Base-by-base conservation (phyloP, 2,329 filamentous ascomycete genomes). In the Colletotrichum melonis region DNA sequence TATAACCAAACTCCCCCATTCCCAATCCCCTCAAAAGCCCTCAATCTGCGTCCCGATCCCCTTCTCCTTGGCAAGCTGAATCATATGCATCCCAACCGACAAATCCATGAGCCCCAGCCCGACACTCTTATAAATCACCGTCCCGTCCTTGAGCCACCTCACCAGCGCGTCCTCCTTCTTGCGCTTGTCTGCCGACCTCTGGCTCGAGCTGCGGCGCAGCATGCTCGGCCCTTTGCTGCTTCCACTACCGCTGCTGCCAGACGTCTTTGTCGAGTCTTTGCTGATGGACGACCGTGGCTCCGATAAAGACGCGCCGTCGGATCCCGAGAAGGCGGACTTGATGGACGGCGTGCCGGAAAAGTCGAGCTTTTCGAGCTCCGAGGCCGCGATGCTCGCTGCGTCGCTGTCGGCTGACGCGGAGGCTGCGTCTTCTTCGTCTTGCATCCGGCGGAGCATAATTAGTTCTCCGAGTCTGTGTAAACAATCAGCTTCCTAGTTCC, bases 381-480 rank as follows among this genome's bases (percentile, higher is more conserved):
- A 79, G 22, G 82, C 70, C 2, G 82, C 80, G 6, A 81, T 79
- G n/a, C 60, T 74, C 28, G 70, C 76, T 58, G 76, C 77, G 56
- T 78, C 75, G 78, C 76, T 76, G 54, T 77, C 77, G 32, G 78
- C 77, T n/a, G 80, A 78, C 8, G 75, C 72, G 6, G 59, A 60
- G n/a, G 82, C 82, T 11, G 81, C 82, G 49, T 35, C 69, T 69
- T 87, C 85, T 63, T 82, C 81, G n/a, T 83, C 77, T 5, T 79
- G 79, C 52, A 87, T 81, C 52, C 84, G 83, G 5, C 88, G 86
- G 35, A 92, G 85, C 88, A 92, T 90, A 14, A 91, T 88, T 4
- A 98, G 85, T 80, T 98, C 95, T 4, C 95, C 96, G 1, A 98
- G 85, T 81, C 88, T 90, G 60, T 38, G 24, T 12, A 5, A 0